phyloP scores from a whole-genome alignment of 306 rosid genomes.

The Lathyrus oleraceus region DNA sequence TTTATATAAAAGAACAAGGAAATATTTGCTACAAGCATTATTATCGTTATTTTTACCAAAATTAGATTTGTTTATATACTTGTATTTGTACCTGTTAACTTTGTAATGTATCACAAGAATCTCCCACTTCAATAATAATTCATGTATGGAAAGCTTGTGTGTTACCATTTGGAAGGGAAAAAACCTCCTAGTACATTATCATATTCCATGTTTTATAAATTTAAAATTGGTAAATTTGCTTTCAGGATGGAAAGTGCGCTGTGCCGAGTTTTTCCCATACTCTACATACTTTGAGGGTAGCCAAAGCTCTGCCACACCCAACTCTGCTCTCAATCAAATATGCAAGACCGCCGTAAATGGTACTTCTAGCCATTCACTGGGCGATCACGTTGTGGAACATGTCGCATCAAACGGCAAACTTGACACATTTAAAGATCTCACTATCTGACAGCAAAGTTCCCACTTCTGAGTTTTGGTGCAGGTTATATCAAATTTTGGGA shows the following conservation, averaged over 20 bases:
- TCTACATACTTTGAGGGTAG: slow-evolving; percentile 77
- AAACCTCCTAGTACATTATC: neutral
- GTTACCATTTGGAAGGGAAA: neutral
- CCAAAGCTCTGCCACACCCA: slow-evolving; percentile 69
- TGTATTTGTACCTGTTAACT: neutral
- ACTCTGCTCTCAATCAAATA: slow-evolving; percentile 49
- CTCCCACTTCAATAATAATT: neutral
- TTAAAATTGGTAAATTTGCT: slow-evolving; percentile 31
- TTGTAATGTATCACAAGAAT: slow-evolving; percentile 3
- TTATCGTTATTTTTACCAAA: neutral
- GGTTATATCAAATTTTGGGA: slow-evolving; percentile 34
- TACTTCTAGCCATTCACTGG: slow-evolving; percentile 40
- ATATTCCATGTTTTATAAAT: neutral
- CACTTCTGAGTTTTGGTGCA: slow-evolving; percentile 25
- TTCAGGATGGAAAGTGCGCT: slow-evolving; percentile 87
- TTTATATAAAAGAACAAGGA: neutral
- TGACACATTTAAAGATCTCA: slow-evolving; percentile 64
- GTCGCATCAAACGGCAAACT: slow-evolving; percentile 64
- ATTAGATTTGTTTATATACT: neutral
- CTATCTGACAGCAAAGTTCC: slow-evolving; percentile 39
- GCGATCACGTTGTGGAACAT: slow-evolving; percentile 40
- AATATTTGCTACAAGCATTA: neutral
- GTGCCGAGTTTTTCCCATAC: slow-evolving; percentile 70
- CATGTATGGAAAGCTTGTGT: slow-evolving; percentile 1
- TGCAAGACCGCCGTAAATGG: slow-evolving; percentile 58